Evolutionary conservation across 352 stramenopile species (phyloP).

Genomic region (Phytophthora pistaciae): DNA sequence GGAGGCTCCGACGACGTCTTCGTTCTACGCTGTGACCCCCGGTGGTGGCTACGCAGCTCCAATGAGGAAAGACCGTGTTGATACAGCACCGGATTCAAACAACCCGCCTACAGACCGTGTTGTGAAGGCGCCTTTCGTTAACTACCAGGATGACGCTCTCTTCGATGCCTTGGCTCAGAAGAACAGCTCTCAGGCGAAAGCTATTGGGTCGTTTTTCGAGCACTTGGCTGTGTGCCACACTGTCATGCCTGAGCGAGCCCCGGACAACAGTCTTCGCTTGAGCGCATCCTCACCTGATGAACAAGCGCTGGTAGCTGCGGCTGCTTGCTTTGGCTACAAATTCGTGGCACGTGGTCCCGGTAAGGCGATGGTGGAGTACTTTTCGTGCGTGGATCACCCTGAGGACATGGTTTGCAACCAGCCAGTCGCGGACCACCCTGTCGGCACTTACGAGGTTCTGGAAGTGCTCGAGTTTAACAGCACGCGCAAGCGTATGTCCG

Average conservation of each 20-base stretch:
- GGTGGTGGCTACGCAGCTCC: slow-evolving; percentile 34
- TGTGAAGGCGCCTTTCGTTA: slow-evolving; percentile 83
- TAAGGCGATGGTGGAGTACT: slow-evolving; percentile 81
- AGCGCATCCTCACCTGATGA: slow-evolving; percentile 94
- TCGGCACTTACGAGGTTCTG: slow-evolving; percentile 85
- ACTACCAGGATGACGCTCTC: slow-evolving; percentile 87
- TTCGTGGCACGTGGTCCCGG: slow-evolving; percentile 77
- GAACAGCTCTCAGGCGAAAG: slow-evolving; percentile 49
- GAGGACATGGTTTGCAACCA: slow-evolving; percentile 41
- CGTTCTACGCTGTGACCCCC: slow-evolving; percentile 44
- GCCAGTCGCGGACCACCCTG: slow-evolving; percentile 37
- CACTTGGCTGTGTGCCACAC: slow-evolving; percentile 95
- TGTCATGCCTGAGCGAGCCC: slow-evolving; percentile 96
- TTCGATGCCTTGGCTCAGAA: slow-evolving; percentile 66
- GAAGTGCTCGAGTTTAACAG: slow-evolving; percentile 96
- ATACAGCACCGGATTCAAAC: slow-evolving; percentile 27
- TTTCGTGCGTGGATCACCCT: slow-evolving; percentile 59
- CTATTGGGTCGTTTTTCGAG: slow-evolving; percentile 85
- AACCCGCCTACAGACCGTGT: slow-evolving; percentile 55
- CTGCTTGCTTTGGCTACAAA: slow-evolving; percentile 85
- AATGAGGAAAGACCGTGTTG: slow-evolving; percentile 45
- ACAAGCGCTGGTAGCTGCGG: slow-evolving; percentile 87
- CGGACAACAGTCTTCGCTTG: slow-evolving; percentile 85
- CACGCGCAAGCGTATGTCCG: slow-evolving; percentile 96
- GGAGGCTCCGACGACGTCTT: slow-evolving; percentile 40